These are phyloP conservation scores for Fusarium scirpi DNA, from an alignment of 2,329 filamentous ascomycete species.

Conservation along the genomic window DNA sequence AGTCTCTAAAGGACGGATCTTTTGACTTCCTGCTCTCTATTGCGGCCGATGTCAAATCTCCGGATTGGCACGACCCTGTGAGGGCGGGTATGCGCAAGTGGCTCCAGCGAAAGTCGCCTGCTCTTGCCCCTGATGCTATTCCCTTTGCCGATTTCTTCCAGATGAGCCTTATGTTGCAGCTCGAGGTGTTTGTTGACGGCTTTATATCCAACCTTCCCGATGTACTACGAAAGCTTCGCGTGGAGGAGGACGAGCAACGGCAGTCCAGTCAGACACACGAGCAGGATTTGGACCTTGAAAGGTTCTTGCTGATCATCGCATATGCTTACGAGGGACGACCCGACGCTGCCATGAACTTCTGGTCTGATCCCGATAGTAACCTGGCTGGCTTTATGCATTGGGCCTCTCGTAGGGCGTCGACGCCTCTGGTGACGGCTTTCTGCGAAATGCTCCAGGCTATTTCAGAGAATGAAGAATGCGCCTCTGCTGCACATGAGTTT, in stretches of 20 bases:
- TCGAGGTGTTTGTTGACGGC: slow-evolving; percentile 89
- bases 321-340: slow-evolving; percentile 89
- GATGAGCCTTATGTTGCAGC: slow-evolving; percentile 77
- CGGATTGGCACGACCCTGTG: slow-evolving; percentile 89
- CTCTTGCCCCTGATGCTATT: slow-evolving; percentile 74
- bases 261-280: slow-evolving; percentile 74
- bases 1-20: slow-evolving; percentile 86
- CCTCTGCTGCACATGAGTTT: slow-evolving; percentile 87
- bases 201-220: slow-evolving; percentile 97
- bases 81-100: slow-evolving; percentile 84
- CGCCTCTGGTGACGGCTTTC: slow-evolving; percentile 94
- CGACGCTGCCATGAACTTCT: slow-evolving; percentile 88
- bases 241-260: slow-evolving; percentile 90
- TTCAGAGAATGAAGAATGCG: slow-evolving; percentile 83
- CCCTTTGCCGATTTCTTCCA: slow-evolving; percentile 80
- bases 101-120: slow-evolving; percentile 82
- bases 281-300: slow-evolving; percentile 81
- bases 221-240: slow-evolving; percentile 84
- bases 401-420: slow-evolving; percentile 95
- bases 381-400: slow-evolving; percentile 95
- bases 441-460: slow-evolving; percentile 96
- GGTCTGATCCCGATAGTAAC: slow-evolving; percentile 92
- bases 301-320: slow-evolving; percentile 91
- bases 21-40: slow-evolving; percentile 92
- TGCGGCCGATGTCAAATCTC: slow-evolving; percentile 81